Conservation (phyloP, 1,284 basidiomycete genomes). For the Ustilago lituana region DNA sequence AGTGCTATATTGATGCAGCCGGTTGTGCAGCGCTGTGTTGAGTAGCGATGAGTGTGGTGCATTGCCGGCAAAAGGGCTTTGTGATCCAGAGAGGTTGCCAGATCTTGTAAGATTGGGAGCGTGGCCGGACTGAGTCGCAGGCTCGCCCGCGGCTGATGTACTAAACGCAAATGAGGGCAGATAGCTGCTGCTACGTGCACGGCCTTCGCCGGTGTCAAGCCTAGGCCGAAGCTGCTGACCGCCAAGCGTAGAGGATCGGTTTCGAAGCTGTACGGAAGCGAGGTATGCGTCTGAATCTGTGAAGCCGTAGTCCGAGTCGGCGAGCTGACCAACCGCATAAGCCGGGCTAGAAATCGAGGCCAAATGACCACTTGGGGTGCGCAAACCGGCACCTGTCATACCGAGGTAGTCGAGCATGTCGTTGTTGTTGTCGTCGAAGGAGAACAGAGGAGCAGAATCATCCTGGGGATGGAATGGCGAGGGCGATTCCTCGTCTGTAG, state of each 20-base stretch:
- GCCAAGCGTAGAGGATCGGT: conserved; percentile 40
- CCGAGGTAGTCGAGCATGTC: conserved; percentile 62
- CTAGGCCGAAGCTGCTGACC: conserved; percentile 29
- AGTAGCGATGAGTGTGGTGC: conserved; percentile 40
- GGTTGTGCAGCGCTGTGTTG: conserved; percentile 38
- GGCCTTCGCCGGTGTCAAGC: conserved; percentile 27
- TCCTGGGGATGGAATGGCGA: conserved; percentile 5
- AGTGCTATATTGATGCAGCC: conserved; percentile 26
- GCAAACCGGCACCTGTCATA: conserved; percentile 22
- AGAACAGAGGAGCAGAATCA: conserved; percentile 18
- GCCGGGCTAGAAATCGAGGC: background rate
- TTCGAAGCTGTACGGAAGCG: conserved; percentile 23
- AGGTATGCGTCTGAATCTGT: conserved; percentile 17
- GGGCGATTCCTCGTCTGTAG: conserved; percentile 14
- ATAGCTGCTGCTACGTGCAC: conserved; percentile 49
- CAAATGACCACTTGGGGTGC: background rate
- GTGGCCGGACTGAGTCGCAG: conserved; percentile 9
- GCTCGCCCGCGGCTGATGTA: conserved; percentile 1
- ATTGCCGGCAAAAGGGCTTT: conserved; percentile 22
- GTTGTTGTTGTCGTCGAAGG: conserved; percentile 22
- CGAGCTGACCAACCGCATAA: background rate
- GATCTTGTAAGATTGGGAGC: conserved; percentile 8
- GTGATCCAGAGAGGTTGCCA: conserved; percentile 23
- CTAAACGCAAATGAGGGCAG: conserved; percentile 33
- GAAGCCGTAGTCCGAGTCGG: conserved; percentile 12